Percentiles rank a stretch among this genome's conserved stretches.
phyloP scores from a whole-genome alignment of 495 filamentous ascomycete species.

The Hypoxylon perforatum region DNA sequence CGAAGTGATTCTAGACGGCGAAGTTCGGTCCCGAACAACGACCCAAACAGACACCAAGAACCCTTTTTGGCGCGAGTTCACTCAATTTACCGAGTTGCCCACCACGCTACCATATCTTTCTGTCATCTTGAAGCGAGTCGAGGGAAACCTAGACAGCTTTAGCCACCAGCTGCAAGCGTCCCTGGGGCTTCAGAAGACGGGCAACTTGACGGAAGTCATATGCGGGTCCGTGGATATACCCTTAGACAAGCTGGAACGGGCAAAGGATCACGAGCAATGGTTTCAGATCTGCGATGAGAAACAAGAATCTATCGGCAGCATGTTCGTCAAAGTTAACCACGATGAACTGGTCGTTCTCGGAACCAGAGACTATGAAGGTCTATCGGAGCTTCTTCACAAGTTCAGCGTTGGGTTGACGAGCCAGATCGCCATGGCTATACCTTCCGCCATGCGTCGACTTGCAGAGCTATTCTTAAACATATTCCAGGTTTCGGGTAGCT shows the following conservation, averaged over 20 bases:
- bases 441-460: conserved; percentile 79
- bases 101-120: conserved; percentile 80
- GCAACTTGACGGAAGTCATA: conserved; percentile 53
- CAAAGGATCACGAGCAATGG: conserved; percentile 89
- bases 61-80: conserved; percentile 96
- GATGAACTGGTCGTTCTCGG: conserved; percentile 93
- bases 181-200: conserved; percentile 52
- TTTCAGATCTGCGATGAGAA: conserved; percentile 81
- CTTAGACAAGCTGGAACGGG: conserved; percentile 82
- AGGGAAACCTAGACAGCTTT: conserved; percentile 55
- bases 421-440: conserved; percentile 83
- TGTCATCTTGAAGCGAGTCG: conserved; percentile 83
- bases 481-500: conserved; percentile 92
- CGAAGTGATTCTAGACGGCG: conserved; percentile 91
- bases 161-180: conserved; percentile 57
- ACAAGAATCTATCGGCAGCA: conserved; percentile 80
- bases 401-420: conserved; percentile 86
- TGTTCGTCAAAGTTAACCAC: conserved; percentile 83
- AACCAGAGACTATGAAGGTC: conserved; percentile 81
- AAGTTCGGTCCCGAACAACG: conserved; percentile 85
- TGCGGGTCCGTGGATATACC: conserved; percentile 84
- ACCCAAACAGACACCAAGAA: conserved; percentile 82
- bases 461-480: conserved; percentile 92
- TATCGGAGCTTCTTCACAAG: conserved; percentile 85
- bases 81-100: conserved; percentile 86